Evolutionary conservation across 139 green algal genomes (phyloP), one percentile per base, ranked within the genome.

Genomic region (Trebouxia sp.): DNA sequence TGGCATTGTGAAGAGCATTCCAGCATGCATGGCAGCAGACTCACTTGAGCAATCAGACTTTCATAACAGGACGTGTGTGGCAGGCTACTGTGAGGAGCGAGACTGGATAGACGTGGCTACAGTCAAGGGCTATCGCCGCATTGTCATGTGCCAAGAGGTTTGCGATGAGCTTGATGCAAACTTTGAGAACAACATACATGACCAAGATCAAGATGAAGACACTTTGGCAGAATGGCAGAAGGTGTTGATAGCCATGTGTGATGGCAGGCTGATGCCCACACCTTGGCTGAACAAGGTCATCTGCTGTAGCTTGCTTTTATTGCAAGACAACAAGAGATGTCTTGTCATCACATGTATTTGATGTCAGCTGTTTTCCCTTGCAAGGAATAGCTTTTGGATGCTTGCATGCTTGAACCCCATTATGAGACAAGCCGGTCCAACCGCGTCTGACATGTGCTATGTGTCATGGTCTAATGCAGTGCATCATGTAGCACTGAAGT

Each of bases 271-370:
- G 43, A 26, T 89, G 58, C 88, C 88, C 24, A 94, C 90, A 0
- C 77, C 84, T 35, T 94, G 91, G 91, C 85, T 94, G 41, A 94
- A 94, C 86, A 84, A 90, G 85, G 87, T 82, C 9, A n/a, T 53
- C 11, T 20, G 41, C 48, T 22, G n/a, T 47, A 7, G 20, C 47
- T 45, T 37, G 24, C 43, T 56, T 43, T 55, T 38, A 11, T 58
- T 47, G 30, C 0, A 45, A 22, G 30, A 50, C 28, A 30, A 14
- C 56, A 37, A 37, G 9, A 4, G 37, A 22, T 7, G 6, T 43
- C 5, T 7, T 51, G 37, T 38, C n/a, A n/a, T n/a, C n/a, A n/a
- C n/a, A n/a, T n/a, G n/a, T n/a, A n/a, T n/a, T n/a, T n/a, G n/a
- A n/a, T n/a, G n/a, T n/a, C n/a, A n/a, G n/a, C n/a, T n/a, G n/a